Evolutionary conservation across 106 monocot genomes (phyloP), one percentile per base, ranked within the genome.

Genomic region (Amphibolis antarctica): DNA sequence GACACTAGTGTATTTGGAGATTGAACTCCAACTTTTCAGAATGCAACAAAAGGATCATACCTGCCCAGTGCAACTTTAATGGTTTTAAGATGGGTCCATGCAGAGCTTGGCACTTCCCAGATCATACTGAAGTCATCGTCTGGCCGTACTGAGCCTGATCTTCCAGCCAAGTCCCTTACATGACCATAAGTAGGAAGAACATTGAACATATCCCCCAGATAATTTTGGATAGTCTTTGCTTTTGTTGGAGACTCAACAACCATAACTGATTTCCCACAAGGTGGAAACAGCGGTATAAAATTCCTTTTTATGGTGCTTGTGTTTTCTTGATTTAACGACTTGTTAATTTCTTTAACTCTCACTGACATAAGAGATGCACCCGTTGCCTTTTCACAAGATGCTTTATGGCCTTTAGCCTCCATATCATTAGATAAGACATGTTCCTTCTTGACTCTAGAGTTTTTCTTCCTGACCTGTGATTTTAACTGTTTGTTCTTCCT

Each of bases 71-170:
- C 86, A 46, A 76, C 75, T 72, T 77, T 83, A 66, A 94, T 94
- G 71, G 81, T 84, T 46, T 94, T 94, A 24, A 94, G 81, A 77
- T 89, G 96, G 59, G 96, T 86, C 90, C 89, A 96, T 17, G 96
- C 89, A 76, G 79, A 74, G 64, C 74, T 54, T 45, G 86, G 96
- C 19, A 96, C 96, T 73, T 96, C 96, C 96, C 96, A 96, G 21
- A 96, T 90, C 86, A 96, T 84, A 68, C 96, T 96, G 69, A 96
- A 96, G 65, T 84, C 84, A 71, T 90, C 90, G 78, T 96, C 86
- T 69, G 96, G 89, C 2, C 96, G 68, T 25, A 96, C 96, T 9
- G 96, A 96, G 68, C 78, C 77, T 24, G 96, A 96, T 54, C 90
- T 82, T 44, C 79, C 90, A 66, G 96, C 96, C 60, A 96, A 74